These are phyloP conservation scores for Candida ficus DNA, from an alignment of 805 yeast genomes.

Conservation along the genomic window DNA sequence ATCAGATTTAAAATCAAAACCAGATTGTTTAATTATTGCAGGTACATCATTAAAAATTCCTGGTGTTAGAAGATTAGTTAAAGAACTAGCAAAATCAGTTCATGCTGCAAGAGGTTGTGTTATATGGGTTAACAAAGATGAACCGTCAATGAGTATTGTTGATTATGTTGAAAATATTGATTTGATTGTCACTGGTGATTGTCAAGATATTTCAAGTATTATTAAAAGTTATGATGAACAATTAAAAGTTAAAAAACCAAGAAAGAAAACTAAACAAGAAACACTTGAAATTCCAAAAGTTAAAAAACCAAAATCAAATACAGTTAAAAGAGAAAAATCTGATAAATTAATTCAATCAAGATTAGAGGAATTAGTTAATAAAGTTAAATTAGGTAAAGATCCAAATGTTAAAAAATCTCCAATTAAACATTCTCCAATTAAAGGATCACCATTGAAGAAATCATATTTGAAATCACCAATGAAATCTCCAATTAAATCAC, in stretches of 20 bases:
- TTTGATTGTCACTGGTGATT: constrained; percentile 57
- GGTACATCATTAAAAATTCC: constrained; percentile 86
- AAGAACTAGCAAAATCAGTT: constrained; percentile 53
- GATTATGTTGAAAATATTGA: constrained; percentile 51
- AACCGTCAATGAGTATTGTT: constrained; percentile 44
- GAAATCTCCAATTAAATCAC: too few species aligned
- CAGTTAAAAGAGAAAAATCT: constrained; percentile 8
- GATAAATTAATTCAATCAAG: constrained; percentile 19
- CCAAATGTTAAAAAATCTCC: too few species aligned
- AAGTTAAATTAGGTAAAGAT: constrained; percentile 6
- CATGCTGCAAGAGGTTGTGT: constrained; percentile 54
- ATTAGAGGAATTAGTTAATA: constrained; percentile 19
- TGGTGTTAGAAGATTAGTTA: constrained; percentile 58
- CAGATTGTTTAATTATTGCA: constrained; percentile 75
- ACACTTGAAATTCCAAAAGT: not conserved
- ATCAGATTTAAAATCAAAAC: constrained; percentile 54
- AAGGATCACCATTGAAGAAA: too few species aligned
- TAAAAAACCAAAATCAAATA: constrained; percentile 9
- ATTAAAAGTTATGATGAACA: constrained; percentile 23
- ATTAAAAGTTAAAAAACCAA: not conserved
- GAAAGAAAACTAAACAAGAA: not conserved
- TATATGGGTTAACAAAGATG: constrained; percentile 56
- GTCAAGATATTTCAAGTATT: constrained; percentile 46
- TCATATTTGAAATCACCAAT: too few species aligned
- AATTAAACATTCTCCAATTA: too few species aligned